A percentile compares a stretch with the other conserved stretches of the same genome.
These are phyloP conservation scores for barrel medic (Medicago truncatula) DNA, from an alignment of 306 rosid species.

Conservation along the genomic window MtrunA17r5.0-ANR NC_053045.1:1377501-1378000, in stretches of 20 bases:
- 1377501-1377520: background rate
- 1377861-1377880: no score
- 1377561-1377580: background rate
- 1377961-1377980: no score
- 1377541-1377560: background rate
- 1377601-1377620: background rate
- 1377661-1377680: background rate
- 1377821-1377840: conserved; percentile 24
- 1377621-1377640: background rate
- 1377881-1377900: no score
- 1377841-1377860: no score
- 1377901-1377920: no score
- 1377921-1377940: no score
- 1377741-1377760: conserved; percentile 4
- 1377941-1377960: no score
- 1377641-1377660: background rate
- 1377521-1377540: background rate
- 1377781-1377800: conserved; percentile 35
- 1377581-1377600: background rate
- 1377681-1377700: no score
- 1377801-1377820: conserved; percentile 21
- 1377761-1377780: background rate
- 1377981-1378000: no score
- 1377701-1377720: conserved; percentile 4
- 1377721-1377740: background rate